Evolutionary conservation across 495 filamentous ascomycete species (phyloP).

Genomic region (Penicillium steckii): DNA sequence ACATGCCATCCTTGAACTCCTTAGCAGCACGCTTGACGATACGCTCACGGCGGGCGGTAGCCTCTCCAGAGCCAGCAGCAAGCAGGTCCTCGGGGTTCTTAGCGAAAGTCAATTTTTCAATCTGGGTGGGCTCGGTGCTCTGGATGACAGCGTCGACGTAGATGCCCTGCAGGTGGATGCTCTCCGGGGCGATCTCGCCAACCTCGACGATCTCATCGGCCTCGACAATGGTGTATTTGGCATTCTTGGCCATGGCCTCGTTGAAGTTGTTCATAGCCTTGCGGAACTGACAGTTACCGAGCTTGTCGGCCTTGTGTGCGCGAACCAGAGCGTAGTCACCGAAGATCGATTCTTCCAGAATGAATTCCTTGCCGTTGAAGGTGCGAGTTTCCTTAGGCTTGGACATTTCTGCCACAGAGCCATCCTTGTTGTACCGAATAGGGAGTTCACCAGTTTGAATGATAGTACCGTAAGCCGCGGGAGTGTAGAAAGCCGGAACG

Average conservation of each 20-base stretch:
- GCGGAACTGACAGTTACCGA: conserved; percentile 90
- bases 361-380: conserved; percentile 78
- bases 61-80: conserved; percentile 61
- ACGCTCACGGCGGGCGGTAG: conserved; percentile 71
- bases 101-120: conserved; percentile 77
- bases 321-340: conserved; percentile 89
- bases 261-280: conserved; percentile 87
- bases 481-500: conserved; percentile 88
- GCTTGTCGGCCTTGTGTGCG: conserved; percentile 80
- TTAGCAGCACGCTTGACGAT: conserved; percentile 84
- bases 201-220: conserved; percentile 85
- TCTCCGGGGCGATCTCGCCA: conserved; percentile 71
- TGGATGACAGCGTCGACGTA: conserved; percentile 85
- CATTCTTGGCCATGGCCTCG: conserved; percentile 84
- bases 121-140: conserved; percentile 67
- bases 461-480: conserved; percentile 79
- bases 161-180: conserved; percentile 81
- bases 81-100: conserved; percentile 58
- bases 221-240: conserved; percentile 84
- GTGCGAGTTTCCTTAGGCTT: conserved; percentile 80
- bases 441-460: conserved; percentile 87
- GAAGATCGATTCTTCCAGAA: conserved; percentile 79
- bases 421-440: conserved; percentile 73
- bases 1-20: conserved; percentile 93
- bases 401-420: conserved; percentile 66